phyloP scores from a whole-genome alignment of 2,329 filamentous ascomycete genomes.

The Keithomyces neogunnii region DNA sequence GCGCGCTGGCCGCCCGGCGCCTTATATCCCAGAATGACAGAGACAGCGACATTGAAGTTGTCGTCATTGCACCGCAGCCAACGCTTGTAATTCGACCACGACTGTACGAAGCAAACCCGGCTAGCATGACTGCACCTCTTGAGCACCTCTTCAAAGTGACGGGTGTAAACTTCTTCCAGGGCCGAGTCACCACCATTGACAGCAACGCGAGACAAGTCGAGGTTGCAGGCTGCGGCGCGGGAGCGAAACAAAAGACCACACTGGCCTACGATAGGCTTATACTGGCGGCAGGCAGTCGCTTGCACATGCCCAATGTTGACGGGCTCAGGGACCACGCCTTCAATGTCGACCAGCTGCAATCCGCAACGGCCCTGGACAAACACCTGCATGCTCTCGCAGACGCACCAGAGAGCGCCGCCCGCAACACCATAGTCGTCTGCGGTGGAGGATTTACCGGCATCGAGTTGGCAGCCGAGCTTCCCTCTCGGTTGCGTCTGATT shows the following conservation, averaged over 20 bases:
- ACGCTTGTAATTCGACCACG: constrained; percentile 22
- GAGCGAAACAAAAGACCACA: constrained; percentile 6
- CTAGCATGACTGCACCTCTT: constrained; percentile 15
- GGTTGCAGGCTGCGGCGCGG: neutral
- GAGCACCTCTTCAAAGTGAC: constrained; percentile 17
- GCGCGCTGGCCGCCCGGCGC: constrained; percentile 25
- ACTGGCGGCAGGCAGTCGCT: constrained; percentile 24
- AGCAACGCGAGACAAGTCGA: neutral
- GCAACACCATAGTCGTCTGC: constrained; percentile 24
- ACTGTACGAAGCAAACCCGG: constrained; percentile 24
- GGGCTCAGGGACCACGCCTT: constrained; percentile 24
- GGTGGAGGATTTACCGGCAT: constrained; percentile 27
- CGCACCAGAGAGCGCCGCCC: constrained; percentile 14
- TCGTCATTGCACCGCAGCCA: constrained; percentile 23
- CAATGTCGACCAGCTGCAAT: constrained; percentile 20
- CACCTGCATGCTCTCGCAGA: constrained; percentile 19
- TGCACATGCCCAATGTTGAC: constrained; percentile 19
- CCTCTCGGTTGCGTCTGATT: constrained; percentile 17
- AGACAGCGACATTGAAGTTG: constrained; percentile 16
- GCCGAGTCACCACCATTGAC: neutral
- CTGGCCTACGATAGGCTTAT: constrained; percentile 24
- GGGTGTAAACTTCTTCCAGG: constrained; percentile 16
- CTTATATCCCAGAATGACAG: constrained; percentile 17
- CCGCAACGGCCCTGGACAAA: constrained; percentile 16
- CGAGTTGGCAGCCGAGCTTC: constrained; percentile 21